Conservation (phyloP, 371 early-diverging fungal genomes). For the Mucor circinelloides region DNA sequence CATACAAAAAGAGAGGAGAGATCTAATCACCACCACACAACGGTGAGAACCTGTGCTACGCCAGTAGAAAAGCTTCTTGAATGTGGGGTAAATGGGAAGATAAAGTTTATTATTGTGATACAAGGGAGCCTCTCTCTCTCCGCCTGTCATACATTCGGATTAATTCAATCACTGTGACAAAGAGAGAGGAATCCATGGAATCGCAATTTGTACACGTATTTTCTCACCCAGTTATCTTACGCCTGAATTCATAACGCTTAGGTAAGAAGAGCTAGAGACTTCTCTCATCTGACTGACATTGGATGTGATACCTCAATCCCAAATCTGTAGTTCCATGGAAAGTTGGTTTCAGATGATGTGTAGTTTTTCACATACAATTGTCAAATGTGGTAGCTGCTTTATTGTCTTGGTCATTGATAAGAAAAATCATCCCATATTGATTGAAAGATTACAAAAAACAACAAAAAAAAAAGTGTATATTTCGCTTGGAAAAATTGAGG, state of each 20-base stretch:
- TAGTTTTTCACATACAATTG: not conserved
- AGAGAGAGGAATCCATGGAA: conserved; percentile 1
- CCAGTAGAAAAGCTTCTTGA: not conserved
- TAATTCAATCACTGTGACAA: not conserved
- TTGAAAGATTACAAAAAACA: too few relatives aligned
- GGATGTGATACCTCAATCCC: conserved; percentile 15
- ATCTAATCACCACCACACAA: not conserved
- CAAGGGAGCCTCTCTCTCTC: not conserved
- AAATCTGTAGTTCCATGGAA: not conserved
- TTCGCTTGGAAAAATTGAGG: too few relatives aligned
- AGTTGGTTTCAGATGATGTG: not conserved
- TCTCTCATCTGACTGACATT: not conserved
- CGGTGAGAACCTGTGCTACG: not conserved
- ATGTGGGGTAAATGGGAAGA: not conserved
- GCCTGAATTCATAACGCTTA: not conserved
- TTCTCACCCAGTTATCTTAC: not conserved
- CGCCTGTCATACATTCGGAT: conserved; percentile 3
- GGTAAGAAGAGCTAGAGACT: not conserved
- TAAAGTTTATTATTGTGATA: not conserved
- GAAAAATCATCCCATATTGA: conserved; percentile 1
- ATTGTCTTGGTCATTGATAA: not conserved
- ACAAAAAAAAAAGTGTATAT: too few relatives aligned
- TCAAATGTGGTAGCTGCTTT: not conserved
- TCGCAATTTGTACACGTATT: not conserved
- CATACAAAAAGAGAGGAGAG: not conserved